Evolutionary conservation across 495 filamentous ascomycete genomes (phyloP).

Genomic region (Saxispiralis lemnorum): DNA sequence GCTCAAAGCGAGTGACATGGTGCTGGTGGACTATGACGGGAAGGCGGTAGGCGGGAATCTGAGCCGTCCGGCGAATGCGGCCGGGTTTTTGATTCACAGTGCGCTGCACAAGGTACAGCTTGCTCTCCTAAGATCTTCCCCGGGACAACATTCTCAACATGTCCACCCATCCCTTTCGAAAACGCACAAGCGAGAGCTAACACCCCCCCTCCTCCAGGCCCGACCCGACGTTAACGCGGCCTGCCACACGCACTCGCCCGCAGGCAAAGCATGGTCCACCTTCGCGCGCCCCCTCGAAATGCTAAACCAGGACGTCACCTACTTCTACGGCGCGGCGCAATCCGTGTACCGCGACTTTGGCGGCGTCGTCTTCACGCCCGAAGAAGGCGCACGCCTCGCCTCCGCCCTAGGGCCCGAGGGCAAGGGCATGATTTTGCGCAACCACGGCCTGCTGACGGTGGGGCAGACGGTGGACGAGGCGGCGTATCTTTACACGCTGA

Average conservation of each 20-base stretch:
- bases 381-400: conserved; percentile 24
- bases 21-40: conserved; percentile 24
- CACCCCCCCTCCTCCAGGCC: conserved; percentile 1
- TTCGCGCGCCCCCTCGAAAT: conserved; percentile 26
- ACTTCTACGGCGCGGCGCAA: conserved; percentile 27
- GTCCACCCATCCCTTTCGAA: no score
- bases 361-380: conserved; percentile 23
- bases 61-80: conserved; percentile 23
- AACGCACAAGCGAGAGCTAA: not conserved
- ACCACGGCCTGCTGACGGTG: conserved; percentile 27
- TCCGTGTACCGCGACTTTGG: conserved; percentile 25
- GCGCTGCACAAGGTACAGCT: conserved; percentile 26
- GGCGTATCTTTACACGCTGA: conserved; percentile 24
- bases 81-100: conserved; percentile 26
- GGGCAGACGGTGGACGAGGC: conserved; percentile 28
- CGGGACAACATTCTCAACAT: no score
- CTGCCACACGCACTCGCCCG: conserved; percentile 23
- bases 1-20: conserved; percentile 25
- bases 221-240: conserved; percentile 25
- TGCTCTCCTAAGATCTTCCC: no score
- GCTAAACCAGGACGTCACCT: conserved; percentile 27
- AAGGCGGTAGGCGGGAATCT: conserved; percentile 24
- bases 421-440: conserved; percentile 25
- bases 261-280: conserved; percentile 24
- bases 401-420: conserved; percentile 23